Base-by-base conservation (phyloP, 2,329 filamentous ascomycete species). In the Phaeoacremonium minimum region DNA sequence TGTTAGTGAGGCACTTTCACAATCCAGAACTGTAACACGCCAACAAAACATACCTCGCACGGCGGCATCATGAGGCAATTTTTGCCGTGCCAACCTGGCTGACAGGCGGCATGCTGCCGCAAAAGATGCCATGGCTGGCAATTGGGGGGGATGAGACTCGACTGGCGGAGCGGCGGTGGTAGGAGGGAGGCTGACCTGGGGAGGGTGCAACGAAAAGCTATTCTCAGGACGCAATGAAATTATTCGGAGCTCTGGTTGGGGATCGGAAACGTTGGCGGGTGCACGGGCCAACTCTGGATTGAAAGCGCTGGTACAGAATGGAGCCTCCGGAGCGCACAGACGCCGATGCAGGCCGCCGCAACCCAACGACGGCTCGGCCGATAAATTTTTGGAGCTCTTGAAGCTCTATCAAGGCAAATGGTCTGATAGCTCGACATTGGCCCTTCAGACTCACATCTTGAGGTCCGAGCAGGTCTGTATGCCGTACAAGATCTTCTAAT, bases 71-170 rank as follows among this genome's bases (percentile, higher is more conserved):
- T 65, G 64, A 48, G 70, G 63, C 46, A 77, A 58, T 56, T 73
- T 69, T 48, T 72, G 66, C 48, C 69, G 60, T 33, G 73, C 71
- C 55, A 80, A 64, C 53, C 81, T 73, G 49, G 73, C 72, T 45
- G 81, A 83, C 48, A 78, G 61, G 54, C 80, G 79, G 61, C 75
- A 82, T 56, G 73, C 77, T 57, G 74, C 67, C 57, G 73, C 71
- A 55, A 85, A 66, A 52, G 80, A 83, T 58, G 81, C 80, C 82
- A 86, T 86, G 50, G 52, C 63, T 43, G 51, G 54, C 44, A 50
- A 48, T 41, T 42, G n/a, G n/a, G n/a, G n/a, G n/a, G n/a, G n/a
- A n/a, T n/a, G n/a, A n/a, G n/a, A n/a, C n/a, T n/a, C n/a, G n/a
- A n/a, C n/a, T n/a, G n/a, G n/a, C n/a, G n/a, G n/a, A n/a, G n/a